Evolutionary conservation across 1,284 basidiomycete species (phyloP), one percentile per base, ranked within the genome.

Genomic region (Moesziomyces parantarcticus): DNA sequence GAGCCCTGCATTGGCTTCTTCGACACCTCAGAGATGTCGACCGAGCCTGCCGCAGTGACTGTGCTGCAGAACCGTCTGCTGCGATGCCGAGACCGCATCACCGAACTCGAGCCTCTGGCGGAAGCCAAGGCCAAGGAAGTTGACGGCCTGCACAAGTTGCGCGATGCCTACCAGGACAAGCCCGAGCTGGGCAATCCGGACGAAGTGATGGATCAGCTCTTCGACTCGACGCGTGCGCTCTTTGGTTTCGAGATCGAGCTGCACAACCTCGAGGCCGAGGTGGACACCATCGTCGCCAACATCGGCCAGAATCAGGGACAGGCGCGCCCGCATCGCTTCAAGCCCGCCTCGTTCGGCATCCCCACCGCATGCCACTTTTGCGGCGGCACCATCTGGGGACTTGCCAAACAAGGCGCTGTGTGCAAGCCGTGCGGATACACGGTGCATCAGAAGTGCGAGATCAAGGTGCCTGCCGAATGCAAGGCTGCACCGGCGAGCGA

Each of bases 381-480:
- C 53, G 57, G 56, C 5, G 67, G 59, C 21, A 76, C 69, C 42
- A 76, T 78, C 48, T 78, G 75, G 75, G 76, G 76, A 5, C 50
- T 78, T 2, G 64, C 76, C 23, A 73, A 50, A n/a, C 59, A 78
- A 20, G 74, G 76, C 7, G 61, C 66, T 29, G 57, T 69, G 5
- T 78, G 76, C 53, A 76, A 76, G 52, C 74, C 76, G 14, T 78
- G 76, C 46, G 76, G 76, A 8, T 78, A 68, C 51, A 76, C 74
- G 2, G 66, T 69, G 20, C 76, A 78, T 41, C 59, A 67, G 32
- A 78, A 78, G 64, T 78, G 76, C 58, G 74, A 78, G 73, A 61
- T 76, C 52, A 78, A 78, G 61, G 76, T 78, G 32, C 67, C 76
- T 3, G 67, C 76, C 0, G 60, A 78, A 34, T 78, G 76, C 58